Percentiles rank a stretch among this genome's conserved stretches.
These are phyloP conservation scores for Trichoderma aggressivum DNA, from an alignment of 2,329 filamentous ascomycete species.

Conservation along the genomic window DNA sequence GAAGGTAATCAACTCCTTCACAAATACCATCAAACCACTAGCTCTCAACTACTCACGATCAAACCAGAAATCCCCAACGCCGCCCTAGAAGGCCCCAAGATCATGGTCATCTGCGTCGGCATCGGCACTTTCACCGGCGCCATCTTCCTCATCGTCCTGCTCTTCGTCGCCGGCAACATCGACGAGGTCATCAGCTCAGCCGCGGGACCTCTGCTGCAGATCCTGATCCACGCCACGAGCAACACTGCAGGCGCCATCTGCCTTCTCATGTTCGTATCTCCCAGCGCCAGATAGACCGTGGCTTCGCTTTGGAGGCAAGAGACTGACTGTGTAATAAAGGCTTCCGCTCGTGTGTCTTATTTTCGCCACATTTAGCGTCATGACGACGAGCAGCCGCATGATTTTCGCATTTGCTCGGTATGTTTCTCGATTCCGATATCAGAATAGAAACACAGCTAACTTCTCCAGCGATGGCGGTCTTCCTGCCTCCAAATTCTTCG, in stretches of 20 bases:
- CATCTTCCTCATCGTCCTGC: conserved; percentile 58
- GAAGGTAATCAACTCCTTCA: conserved; percentile 21
- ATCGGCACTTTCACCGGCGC: conserved; percentile 63
- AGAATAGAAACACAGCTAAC: neutral
- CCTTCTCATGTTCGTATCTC: conserved; percentile 52
- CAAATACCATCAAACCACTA: neutral
- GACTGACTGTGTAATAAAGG: conserved; percentile 10
- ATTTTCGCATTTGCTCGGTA: conserved; percentile 59
- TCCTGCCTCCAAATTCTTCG: conserved; percentile 57
- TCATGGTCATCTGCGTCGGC: conserved; percentile 53
- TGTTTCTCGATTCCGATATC: conserved; percentile 32
- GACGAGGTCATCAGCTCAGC: conserved; percentile 52
- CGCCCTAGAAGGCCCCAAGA: conserved; percentile 31
- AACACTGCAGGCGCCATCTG: conserved; percentile 61
- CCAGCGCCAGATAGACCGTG: neutral
- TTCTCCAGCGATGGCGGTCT: conserved; percentile 56
- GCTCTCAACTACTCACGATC: neutral
- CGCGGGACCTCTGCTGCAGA: conserved; percentile 58
- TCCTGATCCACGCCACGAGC: conserved; percentile 59
- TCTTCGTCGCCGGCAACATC: conserved; percentile 61
- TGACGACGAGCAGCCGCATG: conserved; percentile 65
- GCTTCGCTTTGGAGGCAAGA: neutral
- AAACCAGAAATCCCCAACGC: conserved; percentile 31
- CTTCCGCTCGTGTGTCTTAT: conserved; percentile 60
- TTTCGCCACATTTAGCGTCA: conserved; percentile 60